Conservation (phyloP, 768 basidiomycete species). For the Boletellus ananiceps region DNA sequence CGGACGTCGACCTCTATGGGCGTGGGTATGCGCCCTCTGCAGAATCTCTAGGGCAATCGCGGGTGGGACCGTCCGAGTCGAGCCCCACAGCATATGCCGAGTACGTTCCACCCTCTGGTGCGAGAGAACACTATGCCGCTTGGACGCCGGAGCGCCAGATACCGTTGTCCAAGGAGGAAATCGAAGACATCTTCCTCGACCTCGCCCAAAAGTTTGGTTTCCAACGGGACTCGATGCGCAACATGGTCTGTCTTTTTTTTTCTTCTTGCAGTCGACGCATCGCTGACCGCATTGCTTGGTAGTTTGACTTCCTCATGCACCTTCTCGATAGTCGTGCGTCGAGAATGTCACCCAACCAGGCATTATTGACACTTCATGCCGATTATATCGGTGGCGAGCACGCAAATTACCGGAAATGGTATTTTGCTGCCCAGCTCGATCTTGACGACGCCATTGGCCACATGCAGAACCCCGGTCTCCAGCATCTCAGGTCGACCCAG, state of each 20-base stretch:
- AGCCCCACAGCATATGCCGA: conserved; percentile 71
- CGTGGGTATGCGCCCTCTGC: conserved; percentile 66
- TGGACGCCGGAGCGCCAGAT: conserved; percentile 92
- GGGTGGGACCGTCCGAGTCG: conserved; percentile 59
- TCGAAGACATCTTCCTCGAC: conserved; percentile 97
- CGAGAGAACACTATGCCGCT: conserved; percentile 85
- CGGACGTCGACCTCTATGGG: conserved; percentile 70
- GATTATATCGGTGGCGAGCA: conserved; percentile 99
- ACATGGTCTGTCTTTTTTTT: conserved; percentile 62
- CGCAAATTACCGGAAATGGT: conserved; percentile 99
- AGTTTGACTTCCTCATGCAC: conserved; percentile 99
- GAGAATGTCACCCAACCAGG: conserved; percentile 95
- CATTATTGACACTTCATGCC: conserved; percentile 90
- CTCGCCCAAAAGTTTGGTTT: conserved; percentile 99
- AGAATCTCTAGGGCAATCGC: conserved; percentile 66
- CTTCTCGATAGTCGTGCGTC: conserved; percentile 94
- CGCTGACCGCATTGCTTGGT: conserved; percentile 6
- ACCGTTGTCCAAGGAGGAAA: conserved; percentile 98
- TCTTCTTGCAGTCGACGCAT: conserved; percentile 5
- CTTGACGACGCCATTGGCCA: conserved; percentile 96
- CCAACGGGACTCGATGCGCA: conserved; percentile 91
- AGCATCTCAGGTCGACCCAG: conserved; percentile 72
- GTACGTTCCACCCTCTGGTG: conserved; percentile 48
- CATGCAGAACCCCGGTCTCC: conserved; percentile 85
- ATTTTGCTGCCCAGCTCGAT: conserved; percentile 98